Evolutionary conservation across 495 filamentous ascomycete genomes (phyloP), one percentile per base, ranked within the genome.

Genomic region (Trichodelitschia bisporula): DNA sequence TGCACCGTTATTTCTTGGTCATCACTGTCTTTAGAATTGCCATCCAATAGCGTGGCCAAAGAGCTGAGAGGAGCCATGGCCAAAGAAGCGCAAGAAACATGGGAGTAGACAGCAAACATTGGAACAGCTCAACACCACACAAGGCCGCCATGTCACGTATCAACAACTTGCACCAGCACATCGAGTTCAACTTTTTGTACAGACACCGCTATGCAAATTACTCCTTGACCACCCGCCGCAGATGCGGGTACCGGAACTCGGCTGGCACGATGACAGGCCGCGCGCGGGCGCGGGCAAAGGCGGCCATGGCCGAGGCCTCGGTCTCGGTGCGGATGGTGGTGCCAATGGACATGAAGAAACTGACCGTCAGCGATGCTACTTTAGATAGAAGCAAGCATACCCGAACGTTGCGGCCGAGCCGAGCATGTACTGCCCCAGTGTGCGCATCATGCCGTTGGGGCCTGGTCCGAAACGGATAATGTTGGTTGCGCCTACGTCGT

Each of bases 261-360:
- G 59, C 44, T 18, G 66, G 58, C 57, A 74, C 59, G 36, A 78
- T 61, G 18, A 73, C 57, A 10, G 72, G 68, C 19, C 59, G 51
- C 38, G 65, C 51, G 43, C 64, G 57, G 11, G 66, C 61, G 42
- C 55, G 56, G 19, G 59, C 49, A 43, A 69, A 77, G 4, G 65
- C 63, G 46, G 76, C 66, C 19, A 58, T 56, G 4, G 62, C 49
- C 21, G 66, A 58, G 4, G 67, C 64, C 0, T 71, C 72, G 30
- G 64, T 64, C 40, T 92, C 83, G 12, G 80, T 75, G 46, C 86
- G 73, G 42, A 97, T 93, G 13, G 84, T 80, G 40, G 77, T 90
- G 37, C 86, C 86, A 43, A 97, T 92, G 21, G 76, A 83, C 86
- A 97, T 97, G 63, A 97, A 97, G 53, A 93, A 91, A 14, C 86